phyloP scores from a whole-genome alignment of 2,329 filamentous ascomycete genomes.

The Penicillium sp. region DNA sequence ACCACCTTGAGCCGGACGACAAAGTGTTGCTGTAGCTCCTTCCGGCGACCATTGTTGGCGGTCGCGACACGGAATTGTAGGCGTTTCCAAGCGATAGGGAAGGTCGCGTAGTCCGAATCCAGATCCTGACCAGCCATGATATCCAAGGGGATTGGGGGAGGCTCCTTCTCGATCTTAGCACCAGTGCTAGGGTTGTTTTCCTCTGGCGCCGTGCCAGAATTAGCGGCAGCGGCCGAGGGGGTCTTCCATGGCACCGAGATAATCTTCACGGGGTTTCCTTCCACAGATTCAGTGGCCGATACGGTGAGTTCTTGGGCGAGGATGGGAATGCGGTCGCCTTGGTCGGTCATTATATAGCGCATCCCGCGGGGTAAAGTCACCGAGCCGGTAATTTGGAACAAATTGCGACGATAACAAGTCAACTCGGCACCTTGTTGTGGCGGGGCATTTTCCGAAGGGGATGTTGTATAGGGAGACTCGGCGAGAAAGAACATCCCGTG shows the following conservation, averaged over 20 bases:
- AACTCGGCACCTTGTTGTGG: constrained; percentile 63
- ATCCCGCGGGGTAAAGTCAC: constrained; percentile 76
- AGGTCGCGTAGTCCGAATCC: constrained; percentile 82
- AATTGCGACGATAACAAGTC: constrained; percentile 91
- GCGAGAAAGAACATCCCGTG: constrained; percentile 69
- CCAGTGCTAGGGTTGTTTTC: constrained; percentile 38
- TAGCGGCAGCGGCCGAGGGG: constrained; percentile 60
- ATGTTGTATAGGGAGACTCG: constrained; percentile 61
- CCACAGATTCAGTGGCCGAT: constrained; percentile 90
- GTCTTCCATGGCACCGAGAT: constrained; percentile 99
- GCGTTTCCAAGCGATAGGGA: constrained; percentile 90
- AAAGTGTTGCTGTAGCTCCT: constrained; percentile 96
- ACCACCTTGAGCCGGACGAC: constrained; percentile 82
- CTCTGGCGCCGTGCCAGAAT: constrained; percentile 53
- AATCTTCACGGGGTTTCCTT: constrained; percentile 85
- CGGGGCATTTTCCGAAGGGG: constrained; percentile 54
- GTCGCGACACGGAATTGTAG: constrained; percentile 93
- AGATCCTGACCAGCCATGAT: constrained; percentile 63
- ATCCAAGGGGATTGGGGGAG: constrained; percentile 73
- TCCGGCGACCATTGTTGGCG: constrained; percentile 90
- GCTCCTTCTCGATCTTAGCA: constrained; percentile 77
- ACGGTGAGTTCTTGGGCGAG: constrained; percentile 81
- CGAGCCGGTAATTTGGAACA: constrained; percentile 93
- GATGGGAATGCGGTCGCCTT: constrained; percentile 79
- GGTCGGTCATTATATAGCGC: constrained; percentile 77